A percentile compares a stretch with the other conserved stretches of the same genome.
These are phyloP conservation scores for Choiromyces venosus DNA, from an alignment of 495 filamentous ascomycete genomes.

Conservation along the genomic window DNA sequence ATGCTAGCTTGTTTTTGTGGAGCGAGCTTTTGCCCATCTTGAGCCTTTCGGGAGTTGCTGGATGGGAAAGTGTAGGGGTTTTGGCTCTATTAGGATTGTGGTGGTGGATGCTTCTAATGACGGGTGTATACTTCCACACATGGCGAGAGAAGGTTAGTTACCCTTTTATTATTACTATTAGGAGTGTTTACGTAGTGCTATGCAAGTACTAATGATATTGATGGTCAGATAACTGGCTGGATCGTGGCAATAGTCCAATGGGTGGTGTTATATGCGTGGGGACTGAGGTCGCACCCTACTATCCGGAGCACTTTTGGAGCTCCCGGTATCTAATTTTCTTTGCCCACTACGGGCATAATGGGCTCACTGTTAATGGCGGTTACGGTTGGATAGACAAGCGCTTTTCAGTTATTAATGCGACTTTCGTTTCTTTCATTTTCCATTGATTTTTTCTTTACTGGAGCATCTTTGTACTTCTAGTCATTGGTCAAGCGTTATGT, in stretches of 20 bases:
- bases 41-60: conserved; percentile 42
- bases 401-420: neutral
- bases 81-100: conserved; percentile 57
- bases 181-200: neutral
- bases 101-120: conserved; percentile 97
- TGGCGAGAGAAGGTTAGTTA: conserved; percentile 88
- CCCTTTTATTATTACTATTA: conserved; percentile 3
- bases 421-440: neutral
- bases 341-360: neutral
- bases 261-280: conserved; percentile 33
- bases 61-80: conserved; percentile 46
- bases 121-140: conserved; percentile 93
- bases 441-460: neutral
- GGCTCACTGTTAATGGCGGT: neutral
- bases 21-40: conserved; percentile 60
- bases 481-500: neutral
- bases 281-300: conserved; percentile 17
- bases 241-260: conserved; percentile 31
- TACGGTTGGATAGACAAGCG: neutral
- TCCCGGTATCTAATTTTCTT: conserved; percentile 31
- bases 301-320: conserved; percentile 24
- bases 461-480: neutral
- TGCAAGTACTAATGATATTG: conserved; percentile 13
- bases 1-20: conserved; percentile 70
- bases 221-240: conserved; percentile 32